Conservation (phyloP, 176 grass and related monocot species). For the Saccharum spontaneum region DNA sequence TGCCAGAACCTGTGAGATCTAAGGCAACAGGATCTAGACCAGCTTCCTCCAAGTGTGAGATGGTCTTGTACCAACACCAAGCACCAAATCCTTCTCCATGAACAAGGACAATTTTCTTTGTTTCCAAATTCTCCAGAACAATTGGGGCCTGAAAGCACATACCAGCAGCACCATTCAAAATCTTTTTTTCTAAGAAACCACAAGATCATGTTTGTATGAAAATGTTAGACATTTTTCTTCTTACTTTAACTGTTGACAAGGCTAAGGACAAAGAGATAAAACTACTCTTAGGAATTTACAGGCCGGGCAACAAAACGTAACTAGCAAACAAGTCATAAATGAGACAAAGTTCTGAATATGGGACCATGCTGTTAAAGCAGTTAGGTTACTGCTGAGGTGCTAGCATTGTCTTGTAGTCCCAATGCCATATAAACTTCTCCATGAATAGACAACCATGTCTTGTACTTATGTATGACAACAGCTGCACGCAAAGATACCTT, state of each 20-base stretch:
- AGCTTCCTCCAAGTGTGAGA: conserved; percentile 87
- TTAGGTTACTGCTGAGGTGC: neutral
- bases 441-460: neutral
- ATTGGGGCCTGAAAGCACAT: conserved; percentile 50
- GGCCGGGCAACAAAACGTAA: neutral
- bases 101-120: conserved; percentile 91
- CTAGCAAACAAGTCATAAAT: neutral
- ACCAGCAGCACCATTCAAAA: neutral
- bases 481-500: conserved; percentile 26
- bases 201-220: conserved; percentile 4
- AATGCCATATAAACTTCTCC: conserved; percentile 18
- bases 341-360: conserved; percentile 1
- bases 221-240: neutral
- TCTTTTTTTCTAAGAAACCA: neutral
- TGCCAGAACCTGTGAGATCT: conserved; percentile 90
- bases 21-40: conserved; percentile 83
- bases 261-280: conserved; percentile 23
- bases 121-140: conserved; percentile 83
- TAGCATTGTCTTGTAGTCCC: conserved; percentile 32
- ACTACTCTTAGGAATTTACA: conserved; percentile 19
- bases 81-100: conserved; percentile 99
- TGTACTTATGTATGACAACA: conserved; percentile 19
- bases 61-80: conserved; percentile 99
- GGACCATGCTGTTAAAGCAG: conserved; percentile 11
- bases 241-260: conserved; percentile 24